Base-by-base conservation (phyloP, 225 moss, liverwort and hornwort genomes). In the Marchantia paleacea region DNA sequence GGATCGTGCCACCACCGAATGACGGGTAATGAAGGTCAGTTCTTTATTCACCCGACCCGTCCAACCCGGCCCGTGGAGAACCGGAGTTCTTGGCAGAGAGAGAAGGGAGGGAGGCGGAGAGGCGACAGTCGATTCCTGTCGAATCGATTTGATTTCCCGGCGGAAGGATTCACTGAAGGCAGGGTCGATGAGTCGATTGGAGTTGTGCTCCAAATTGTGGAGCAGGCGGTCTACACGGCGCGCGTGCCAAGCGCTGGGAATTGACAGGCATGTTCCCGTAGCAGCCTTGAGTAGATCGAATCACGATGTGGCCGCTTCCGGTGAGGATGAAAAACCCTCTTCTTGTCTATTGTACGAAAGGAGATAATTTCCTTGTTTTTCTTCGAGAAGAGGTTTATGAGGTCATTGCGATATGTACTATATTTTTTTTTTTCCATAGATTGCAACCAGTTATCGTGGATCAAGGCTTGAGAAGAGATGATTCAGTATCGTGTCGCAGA, bases 171-270 rank as follows among this genome's bases (percentile, higher is more conserved):
- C 39, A 2, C 39, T 5, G 2, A 72, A 52, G 4, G 50, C 22
- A 72, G 72, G 72, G 52, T 60, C 75, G 31, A 76, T 76, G 75
- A 76, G 75, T 39, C 19, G 31, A 76, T 25, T 47, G 18, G 58
- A 76, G 39, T 76, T 76, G 60, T 58, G 75, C 60, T 76, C 75
- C 75, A 76, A 60, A 22, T 76, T 76, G 26, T 76, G 75, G 75
- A 76, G 75, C 60, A 30, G 75, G 31, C 18, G 16, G 8, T 60
- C 31, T 11, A 4, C 10, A 39, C 22, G 60, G 58, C 30, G 60
- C 30, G 26, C 29, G 57, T 12, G 31, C 18, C 58, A 7, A 60
- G 58, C 58, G 10, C 22, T 76, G 39, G 75, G 60, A 47, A 60
- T 75, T 8, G 12, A 55, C 28, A 57, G 29, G 15, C 28, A 18